phyloP scores from a whole-genome alignment of 2,329 filamentous ascomycete species.

The Cladosporium sp. region DNA sequence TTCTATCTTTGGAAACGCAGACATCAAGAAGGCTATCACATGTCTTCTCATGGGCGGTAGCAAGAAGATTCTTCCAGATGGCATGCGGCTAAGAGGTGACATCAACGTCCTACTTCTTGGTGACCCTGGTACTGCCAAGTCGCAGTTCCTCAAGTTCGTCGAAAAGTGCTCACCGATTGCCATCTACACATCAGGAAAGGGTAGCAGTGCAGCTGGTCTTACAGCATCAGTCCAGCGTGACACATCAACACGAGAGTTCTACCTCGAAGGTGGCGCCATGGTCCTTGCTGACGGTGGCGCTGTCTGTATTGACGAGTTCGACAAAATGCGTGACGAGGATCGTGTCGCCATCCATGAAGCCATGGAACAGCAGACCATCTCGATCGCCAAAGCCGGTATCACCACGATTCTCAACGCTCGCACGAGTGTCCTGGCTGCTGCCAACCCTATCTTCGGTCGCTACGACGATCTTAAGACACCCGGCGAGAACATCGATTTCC shows the following conservation, averaged over 20 bases:
- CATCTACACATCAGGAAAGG: constrained; percentile 98
- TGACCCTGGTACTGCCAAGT: constrained; percentile 97
- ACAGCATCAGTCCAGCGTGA: constrained; percentile 96
- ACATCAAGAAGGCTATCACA: constrained; percentile 96
- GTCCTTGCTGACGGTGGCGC: constrained; percentile 94
- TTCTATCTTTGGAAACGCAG: constrained; percentile 90
- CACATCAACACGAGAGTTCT: constrained; percentile 88
- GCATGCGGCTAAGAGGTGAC: constrained; percentile 95
- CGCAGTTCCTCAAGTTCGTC: constrained; percentile 93
- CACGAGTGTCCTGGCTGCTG: constrained; percentile 90
- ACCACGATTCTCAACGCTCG: constrained; percentile 95
- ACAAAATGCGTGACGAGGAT: constrained; percentile 99
- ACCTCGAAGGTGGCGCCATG: constrained; percentile 97
- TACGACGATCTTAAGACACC: constrained; percentile 98
- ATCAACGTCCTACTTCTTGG: constrained; percentile 96
- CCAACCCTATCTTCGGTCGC: constrained; percentile 94
- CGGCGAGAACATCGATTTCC: constrained; percentile 98
- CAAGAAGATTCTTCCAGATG: constrained; percentile 95
- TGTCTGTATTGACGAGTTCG: constrained; percentile 98
- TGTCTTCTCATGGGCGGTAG: constrained; percentile 91
- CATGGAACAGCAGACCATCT: constrained; percentile 99
- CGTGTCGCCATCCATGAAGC: constrained; percentile 98
- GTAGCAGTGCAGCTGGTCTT: constrained; percentile 93
- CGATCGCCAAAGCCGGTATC: constrained; percentile 96
- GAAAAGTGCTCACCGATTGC: constrained; percentile 94